Evolutionary conservation across 2,329 filamentous ascomycete genomes (phyloP).

Genomic region (Aphanoascus verrucosus): DNA sequence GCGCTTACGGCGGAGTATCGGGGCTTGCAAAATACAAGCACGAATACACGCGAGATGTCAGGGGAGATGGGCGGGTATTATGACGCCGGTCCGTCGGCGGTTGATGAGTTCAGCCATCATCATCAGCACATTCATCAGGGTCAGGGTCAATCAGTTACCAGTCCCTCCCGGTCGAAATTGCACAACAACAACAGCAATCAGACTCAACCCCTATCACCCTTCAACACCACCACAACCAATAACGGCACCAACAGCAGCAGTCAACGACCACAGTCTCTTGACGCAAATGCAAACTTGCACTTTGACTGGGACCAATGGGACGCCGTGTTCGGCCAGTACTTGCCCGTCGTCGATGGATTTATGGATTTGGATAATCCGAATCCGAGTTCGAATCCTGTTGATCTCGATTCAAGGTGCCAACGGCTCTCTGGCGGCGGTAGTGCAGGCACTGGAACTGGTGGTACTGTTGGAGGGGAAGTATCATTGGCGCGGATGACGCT

Average conservation of each 20-base stretch:
- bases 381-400: no score
- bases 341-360: slow-evolving; percentile 34
- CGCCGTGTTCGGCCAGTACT: slow-evolving; percentile 38
- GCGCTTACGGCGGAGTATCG: background rate
- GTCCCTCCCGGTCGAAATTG: background rate
- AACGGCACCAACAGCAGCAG: slow-evolving; percentile 25
- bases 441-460: no score
- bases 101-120: background rate
- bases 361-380: slow-evolving; percentile 36
- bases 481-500: background rate
- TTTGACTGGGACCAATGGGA: slow-evolving; percentile 44
- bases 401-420: background rate
- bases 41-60: no score
- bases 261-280: background rate
- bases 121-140: background rate
- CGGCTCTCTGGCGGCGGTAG: background rate
- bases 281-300: slow-evolving; percentile 33
- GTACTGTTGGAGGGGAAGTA: background rate
- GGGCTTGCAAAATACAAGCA: no score
- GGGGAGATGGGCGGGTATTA: background rate
- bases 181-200: slow-evolving; percentile 1
- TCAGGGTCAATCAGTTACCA: background rate
- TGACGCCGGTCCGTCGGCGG: no score
- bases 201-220: background rate
- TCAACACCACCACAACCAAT: slow-evolving; percentile 8